A percentile compares a stretch with the other conserved stretches of the same genome.
These are phyloP conservation scores for Populus hybrid DNA, from an alignment of 441 rosid genomes.

Conservation along the genomic window DNA sequence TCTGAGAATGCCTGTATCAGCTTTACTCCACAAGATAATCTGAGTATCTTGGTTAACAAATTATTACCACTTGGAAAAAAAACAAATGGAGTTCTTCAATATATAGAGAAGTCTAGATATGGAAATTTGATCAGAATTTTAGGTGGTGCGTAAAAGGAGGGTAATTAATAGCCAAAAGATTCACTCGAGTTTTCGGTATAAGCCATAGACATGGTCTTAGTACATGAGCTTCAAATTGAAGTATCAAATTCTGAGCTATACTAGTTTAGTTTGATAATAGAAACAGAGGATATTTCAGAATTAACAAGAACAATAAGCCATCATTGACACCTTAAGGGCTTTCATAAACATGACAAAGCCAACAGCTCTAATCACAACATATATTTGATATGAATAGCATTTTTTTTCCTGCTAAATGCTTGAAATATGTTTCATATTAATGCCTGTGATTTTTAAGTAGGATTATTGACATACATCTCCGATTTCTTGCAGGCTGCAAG, in stretches of 20 bases:
- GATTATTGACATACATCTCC: slow-evolving; percentile 12
- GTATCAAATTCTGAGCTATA: not conserved
- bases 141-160: not conserved
- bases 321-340: not conserved
- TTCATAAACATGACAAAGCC: not conserved
- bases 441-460: slow-evolving; percentile 10
- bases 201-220: not conserved
- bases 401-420: not conserved
- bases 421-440: slow-evolving; percentile 12
- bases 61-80: not conserved
- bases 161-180: not conserved
- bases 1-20: not conserved
- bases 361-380: not conserved
- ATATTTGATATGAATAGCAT: not conserved
- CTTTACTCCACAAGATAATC: not conserved
- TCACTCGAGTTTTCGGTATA: not conserved
- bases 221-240: not conserved
- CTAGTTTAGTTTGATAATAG: not conserved
- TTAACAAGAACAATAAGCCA: not conserved
- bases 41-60: not conserved
- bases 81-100: not conserved
- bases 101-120: not conserved
- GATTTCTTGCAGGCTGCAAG: slow-evolving; percentile 69
- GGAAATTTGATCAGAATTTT: not conserved
- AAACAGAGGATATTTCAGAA: not conserved